Base-by-base conservation (phyloP, 257 asterid genomes). In the Solanum chilense region DNA sequence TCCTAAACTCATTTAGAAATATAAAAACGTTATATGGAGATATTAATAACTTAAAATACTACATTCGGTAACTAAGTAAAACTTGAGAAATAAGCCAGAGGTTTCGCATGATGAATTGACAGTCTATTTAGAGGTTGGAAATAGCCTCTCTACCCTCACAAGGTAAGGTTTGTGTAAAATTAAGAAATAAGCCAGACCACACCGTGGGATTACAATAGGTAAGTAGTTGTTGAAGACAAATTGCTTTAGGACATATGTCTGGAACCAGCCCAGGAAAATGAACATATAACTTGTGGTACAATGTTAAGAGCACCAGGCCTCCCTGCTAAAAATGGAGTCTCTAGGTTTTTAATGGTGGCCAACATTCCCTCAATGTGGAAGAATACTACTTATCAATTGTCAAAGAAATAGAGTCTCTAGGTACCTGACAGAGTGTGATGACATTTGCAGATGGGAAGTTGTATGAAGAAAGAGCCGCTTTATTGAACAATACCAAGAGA, bases 391-490 rank as follows among this genome's bases (percentile, higher is more conserved):
- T 56, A 56, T n/a, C 64, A 56, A 56, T 56, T 56, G 64, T 56
- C 64, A 56, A 56, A 56, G 64, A 82, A 86, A 11, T 42, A 81
- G 88, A 58, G 23, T 60, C 27, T 52, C 58, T 7, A 58, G 44
- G 49, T 88, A 96, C 99, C 99, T 96, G 99, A 89, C 95, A 96
- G 87, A 96, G 95, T 82, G 99, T 96, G 91, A 95, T 96, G 88
- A 96, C 98, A 88, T 94, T 94, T 78, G 96, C 98, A 89, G 95
- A 94, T 25, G 99, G 99, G 90, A 96, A 96, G 90, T 88, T 91
- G 87, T 93, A 96, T 31, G 96, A 94, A 86, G 99, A 96, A 92
- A 96, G 99, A 87, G 99, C 98, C 47, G 99, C 99, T 88, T 96
- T 96, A 89, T 96, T 96, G 97, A 96, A 96, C 92, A 96, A 74